Evolutionary conservation across 352 stramenopile species (phyloP), one percentile per base, ranked within the genome.

Genomic region (Globisporangium splendens): DNA sequence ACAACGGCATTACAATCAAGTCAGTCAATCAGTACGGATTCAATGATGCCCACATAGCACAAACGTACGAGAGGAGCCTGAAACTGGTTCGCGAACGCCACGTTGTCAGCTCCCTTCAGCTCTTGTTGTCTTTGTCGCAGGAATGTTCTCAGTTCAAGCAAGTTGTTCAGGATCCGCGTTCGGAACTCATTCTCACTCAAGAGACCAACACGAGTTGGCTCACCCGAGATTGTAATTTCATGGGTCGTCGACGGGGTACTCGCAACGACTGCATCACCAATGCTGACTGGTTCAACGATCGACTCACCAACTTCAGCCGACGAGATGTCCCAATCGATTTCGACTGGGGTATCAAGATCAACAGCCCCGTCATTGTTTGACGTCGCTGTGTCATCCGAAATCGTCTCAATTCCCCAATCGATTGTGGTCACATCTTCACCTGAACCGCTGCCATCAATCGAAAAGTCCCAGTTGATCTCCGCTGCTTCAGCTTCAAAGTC

Each of bases 241-340:
- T 7, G 17, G 12, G 24, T 44, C 46, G 18, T 14, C 13, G 39
- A 54, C 22, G 28, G 11, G 11, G 21, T 38, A 31, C 54, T 57
- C 39, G 18, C 53, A 56, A 21, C 33, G 12, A 8, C 28, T 20
- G 41, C 31, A 48, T 62, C 58, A 38, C 46, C 39, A 8, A 60
- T 50, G 3, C 41, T 52, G 46, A 65, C 39, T 13, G 61, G 21
- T 38, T 63, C 46, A 6, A 49, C 66, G 11, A 56, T 50, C n/a
- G 61, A 54, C 12, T 82, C 65, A 28, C 66, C 62, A 7, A 75
- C 61, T 24, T 88, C 70, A 14, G 66, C 69, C 8, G 60, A 77
- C n/a, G 79, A 75, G 43, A 90, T 89, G 48, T 88, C 78, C 83
- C 83, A 92, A 63, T 90, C 78, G 41, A 92, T 92, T 24, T 87